A percentile compares a stretch with the other conserved stretches of the same genome.
Evolutionary conservation across 1,284 basidiomycete species (phyloP).

Genomic region (Sparassis latifolia): DNA sequence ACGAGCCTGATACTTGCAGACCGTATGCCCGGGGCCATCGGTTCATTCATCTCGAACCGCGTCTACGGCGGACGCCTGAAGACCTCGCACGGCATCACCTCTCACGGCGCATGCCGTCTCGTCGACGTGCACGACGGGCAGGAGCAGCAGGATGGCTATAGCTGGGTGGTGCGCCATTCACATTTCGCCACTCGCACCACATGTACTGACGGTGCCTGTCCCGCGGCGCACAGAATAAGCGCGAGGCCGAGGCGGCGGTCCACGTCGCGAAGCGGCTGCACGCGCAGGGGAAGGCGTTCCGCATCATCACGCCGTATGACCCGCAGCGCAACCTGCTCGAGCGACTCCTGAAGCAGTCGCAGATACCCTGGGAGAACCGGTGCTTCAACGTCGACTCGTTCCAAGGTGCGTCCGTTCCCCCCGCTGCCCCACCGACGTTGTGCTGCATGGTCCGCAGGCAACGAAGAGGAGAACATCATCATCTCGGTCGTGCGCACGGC

Average conservation of each 20-base stretch:
- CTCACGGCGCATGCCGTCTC: slow-evolving; percentile 25
- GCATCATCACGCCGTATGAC: slow-evolving; percentile 69
- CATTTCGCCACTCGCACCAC: neutral
- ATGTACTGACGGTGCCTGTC: neutral
- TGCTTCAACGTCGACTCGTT: slow-evolving; percentile 66
- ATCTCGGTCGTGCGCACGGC: slow-evolving; percentile 57
- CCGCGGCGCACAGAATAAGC: slow-evolving; percentile 3
- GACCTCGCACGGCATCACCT: slow-evolving; percentile 27
- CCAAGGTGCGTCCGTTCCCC: slow-evolving; percentile 38
- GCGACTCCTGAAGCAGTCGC: slow-evolving; percentile 34
- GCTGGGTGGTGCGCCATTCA: slow-evolving; percentile 33
- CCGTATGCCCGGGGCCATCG: slow-evolving; percentile 43
- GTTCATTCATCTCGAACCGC: slow-evolving; percentile 37
- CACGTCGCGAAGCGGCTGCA: slow-evolving; percentile 30
- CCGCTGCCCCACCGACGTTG: neutral
- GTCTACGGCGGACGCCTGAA: slow-evolving; percentile 35
- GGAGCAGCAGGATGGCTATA: slow-evolving; percentile 31
- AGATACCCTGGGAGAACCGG: slow-evolving; percentile 49
- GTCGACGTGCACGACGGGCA: slow-evolving; percentile 35
- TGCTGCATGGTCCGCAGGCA: slow-evolving; percentile 13
- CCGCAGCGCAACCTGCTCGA: slow-evolving; percentile 52
- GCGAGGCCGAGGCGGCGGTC: slow-evolving; percentile 21
- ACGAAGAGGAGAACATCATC: slow-evolving; percentile 44
- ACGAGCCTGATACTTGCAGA: slow-evolving; percentile 22
- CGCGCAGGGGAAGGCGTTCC: slow-evolving; percentile 36